Conservation (phyloP, 805 yeast species). For the Yueomyces sinensis region DNA sequence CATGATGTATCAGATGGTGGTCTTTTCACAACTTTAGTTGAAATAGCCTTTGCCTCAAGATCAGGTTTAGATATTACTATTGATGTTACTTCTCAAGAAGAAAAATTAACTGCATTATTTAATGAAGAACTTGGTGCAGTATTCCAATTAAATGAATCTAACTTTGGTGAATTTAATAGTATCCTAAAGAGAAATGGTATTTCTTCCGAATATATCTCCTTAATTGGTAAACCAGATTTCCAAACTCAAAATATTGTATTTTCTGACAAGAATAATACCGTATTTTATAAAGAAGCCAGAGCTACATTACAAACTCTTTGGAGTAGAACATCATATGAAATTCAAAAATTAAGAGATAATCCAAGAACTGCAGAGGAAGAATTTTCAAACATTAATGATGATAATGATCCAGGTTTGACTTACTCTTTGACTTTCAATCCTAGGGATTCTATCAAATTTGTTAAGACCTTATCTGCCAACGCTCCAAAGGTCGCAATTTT, state of each 20-base stretch:
- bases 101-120: slow-evolving; percentile 49
- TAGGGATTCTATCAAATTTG: slow-evolving; percentile 32
- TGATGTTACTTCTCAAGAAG: slow-evolving; percentile 25
- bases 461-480: slow-evolving; percentile 8
- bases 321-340: slow-evolving; percentile 77
- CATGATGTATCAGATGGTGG: slow-evolving; percentile 98
- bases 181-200: slow-evolving; percentile 50
- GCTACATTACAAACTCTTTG: slow-evolving; percentile 67
- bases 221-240: slow-evolving; percentile 61
- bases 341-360: slow-evolving; percentile 88
- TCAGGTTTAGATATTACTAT: slow-evolving; percentile 57
- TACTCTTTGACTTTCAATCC: slow-evolving; percentile 67
- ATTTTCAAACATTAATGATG: slow-evolving; percentile 57
- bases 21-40: slow-evolving; percentile 65
- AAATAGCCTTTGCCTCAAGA: slow-evolving; percentile 96
- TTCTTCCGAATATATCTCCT: slow-evolving; percentile 35
- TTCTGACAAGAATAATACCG: slow-evolving; percentile 25
- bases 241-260: slow-evolving; percentile 35
- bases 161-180: slow-evolving; percentile 39
- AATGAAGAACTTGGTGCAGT: slow-evolving; percentile 94
- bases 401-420: slow-evolving; percentile 79
- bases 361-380: slow-evolving; percentile 87
- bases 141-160: slow-evolving; percentile 60
- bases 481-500: slow-evolving; percentile 89
- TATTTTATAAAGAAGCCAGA: slow-evolving; percentile 43